Percentiles rank a stretch among this genome's conserved stretches.
These are phyloP conservation scores for Raffaelea deltoideospora DNA, from an alignment of 2,329 filamentous ascomycete species.

Conservation along the genomic window DNA sequence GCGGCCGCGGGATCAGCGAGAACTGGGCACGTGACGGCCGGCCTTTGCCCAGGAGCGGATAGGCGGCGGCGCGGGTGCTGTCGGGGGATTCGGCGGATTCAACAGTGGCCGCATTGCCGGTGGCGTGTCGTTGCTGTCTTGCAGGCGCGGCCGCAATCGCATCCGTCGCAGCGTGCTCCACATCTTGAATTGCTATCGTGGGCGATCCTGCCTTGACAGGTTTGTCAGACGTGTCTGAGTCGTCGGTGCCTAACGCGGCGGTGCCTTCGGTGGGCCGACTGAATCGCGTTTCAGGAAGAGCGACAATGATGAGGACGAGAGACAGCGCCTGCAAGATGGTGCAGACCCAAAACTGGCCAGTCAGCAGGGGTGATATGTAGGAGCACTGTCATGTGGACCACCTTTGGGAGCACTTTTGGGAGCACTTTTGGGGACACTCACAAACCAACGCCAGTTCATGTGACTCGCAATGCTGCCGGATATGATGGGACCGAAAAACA, in stretches of 20 bases:
- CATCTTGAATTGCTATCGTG: no score
- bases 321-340: conserved; percentile 32
- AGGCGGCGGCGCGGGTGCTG: no score
- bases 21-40: conserved; percentile 13
- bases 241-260: not conserved
- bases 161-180: not conserved
- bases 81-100: not conserved
- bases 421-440: no score
- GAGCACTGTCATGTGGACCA: no score
- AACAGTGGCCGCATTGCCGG: not conserved
- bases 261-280: conserved; percentile 19
- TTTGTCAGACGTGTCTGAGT: not conserved
- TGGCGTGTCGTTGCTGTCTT: no score
- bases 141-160: no score
- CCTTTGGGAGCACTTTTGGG: no score
- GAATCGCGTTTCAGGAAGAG: conserved; percentile 41
- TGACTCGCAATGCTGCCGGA: conserved; percentile 30
- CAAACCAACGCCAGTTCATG: conserved; percentile 30
- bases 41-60: conserved; percentile 5
- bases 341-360: conserved; percentile 29
- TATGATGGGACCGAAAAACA: conserved; percentile 27
- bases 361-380: not conserved
- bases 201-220: not conserved
- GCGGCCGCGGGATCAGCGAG: conserved; percentile 11
- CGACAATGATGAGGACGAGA: conserved; percentile 32